Conservation (phyloP, 805 yeast species). For the Yamadazyma sp. region DNA sequence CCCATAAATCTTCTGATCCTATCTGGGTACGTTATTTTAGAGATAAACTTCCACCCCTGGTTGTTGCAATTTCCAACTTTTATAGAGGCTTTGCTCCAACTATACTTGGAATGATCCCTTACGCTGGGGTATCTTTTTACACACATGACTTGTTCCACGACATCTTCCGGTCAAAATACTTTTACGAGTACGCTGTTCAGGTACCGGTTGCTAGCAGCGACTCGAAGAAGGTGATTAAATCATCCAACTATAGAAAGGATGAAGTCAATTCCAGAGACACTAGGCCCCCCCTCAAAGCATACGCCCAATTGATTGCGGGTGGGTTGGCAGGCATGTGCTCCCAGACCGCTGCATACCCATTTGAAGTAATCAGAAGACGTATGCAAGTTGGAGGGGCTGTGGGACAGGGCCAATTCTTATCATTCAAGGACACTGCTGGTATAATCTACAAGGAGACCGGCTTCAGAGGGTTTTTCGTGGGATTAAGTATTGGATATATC, state of each 20-base stretch:
- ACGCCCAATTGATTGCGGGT: slow-evolving; percentile 94
- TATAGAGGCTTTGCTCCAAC: slow-evolving; percentile 96
- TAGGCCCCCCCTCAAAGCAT: slow-evolving; percentile 71
- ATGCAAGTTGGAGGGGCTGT: slow-evolving; percentile 91
- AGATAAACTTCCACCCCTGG: slow-evolving; percentile 28
- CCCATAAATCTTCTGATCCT: slow-evolving; percentile 33
- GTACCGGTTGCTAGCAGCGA: slow-evolving; percentile 10
- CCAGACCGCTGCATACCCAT: slow-evolving; percentile 95
- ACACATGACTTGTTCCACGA: slow-evolving; percentile 93
- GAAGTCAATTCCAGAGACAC: slow-evolving; percentile 37
- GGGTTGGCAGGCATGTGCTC: slow-evolving; percentile 95
- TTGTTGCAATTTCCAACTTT: slow-evolving; percentile 59
- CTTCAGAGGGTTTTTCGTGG: slow-evolving; percentile 85
- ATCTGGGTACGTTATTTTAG: slow-evolving; percentile 37
- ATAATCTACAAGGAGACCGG: slow-evolving; percentile 75
- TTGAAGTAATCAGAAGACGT: slow-evolving; percentile 90
- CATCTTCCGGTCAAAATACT: slow-evolving; percentile 59
- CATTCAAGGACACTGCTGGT: slow-evolving; percentile 54
- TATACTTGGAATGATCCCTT: slow-evolving; percentile 92
- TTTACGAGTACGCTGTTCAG: slow-evolving; percentile 54
- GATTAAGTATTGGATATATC: slow-evolving; percentile 90
- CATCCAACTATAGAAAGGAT: slow-evolving; percentile 14
- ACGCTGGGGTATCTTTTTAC: slow-evolving; percentile 96
- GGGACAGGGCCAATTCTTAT: slow-evolving; percentile 56
- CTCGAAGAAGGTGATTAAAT: slow-evolving; percentile 14